A percentile compares a stretch with the other conserved stretches of the same genome.
Evolutionary conservation across 495 filamentous ascomycete genomes (phyloP).

Genomic region (Baudoinia panamericana): DNA sequence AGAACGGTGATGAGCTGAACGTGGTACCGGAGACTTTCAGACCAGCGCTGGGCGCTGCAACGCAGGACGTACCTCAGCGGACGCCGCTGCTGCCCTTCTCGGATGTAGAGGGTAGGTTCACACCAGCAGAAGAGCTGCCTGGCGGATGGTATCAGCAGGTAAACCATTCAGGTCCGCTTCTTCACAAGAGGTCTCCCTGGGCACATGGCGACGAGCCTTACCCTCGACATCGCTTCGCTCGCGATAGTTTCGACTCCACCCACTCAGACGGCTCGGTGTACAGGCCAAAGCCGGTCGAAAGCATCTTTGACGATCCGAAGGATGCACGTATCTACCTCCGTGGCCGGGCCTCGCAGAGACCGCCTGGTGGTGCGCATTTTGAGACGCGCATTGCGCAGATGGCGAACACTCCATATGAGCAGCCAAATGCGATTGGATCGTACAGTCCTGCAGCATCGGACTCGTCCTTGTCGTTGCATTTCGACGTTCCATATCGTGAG

Average conservation of each 20-base stretch:
- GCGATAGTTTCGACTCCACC: constrained; percentile 43
- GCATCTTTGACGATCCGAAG: constrained; percentile 47
- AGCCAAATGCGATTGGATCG: no score
- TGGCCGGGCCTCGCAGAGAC: constrained; percentile 22
- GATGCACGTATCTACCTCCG: constrained; percentile 24
- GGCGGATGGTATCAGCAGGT: constrained; percentile 50
- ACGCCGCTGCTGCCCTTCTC: constrained; percentile 59
- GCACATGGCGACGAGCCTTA: constrained; percentile 1
- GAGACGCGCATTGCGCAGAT: no score
- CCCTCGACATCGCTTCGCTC: constrained; percentile 39
- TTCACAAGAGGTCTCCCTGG: constrained; percentile 31
- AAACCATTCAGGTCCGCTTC: constrained; percentile 39
- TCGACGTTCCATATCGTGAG: constrained; percentile 6
- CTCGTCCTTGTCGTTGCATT: constrained; percentile 9
- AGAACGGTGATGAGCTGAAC: constrained; percentile 79
- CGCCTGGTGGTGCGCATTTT: constrained; percentile 28
- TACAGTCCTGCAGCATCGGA: neutral
- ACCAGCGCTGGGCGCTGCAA: constrained; percentile 43
- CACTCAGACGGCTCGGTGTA: constrained; percentile 54
- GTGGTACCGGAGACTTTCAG: constrained; percentile 85
- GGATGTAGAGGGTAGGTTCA: constrained; percentile 58
- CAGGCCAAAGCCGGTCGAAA: constrained; percentile 66
- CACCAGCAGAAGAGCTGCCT: constrained; percentile 44
- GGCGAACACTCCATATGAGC: no score
- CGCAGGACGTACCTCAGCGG: constrained; percentile 1